Base-by-base conservation (phyloP, 2,329 filamentous ascomycete species). In the Fusarium sp. region DNA sequence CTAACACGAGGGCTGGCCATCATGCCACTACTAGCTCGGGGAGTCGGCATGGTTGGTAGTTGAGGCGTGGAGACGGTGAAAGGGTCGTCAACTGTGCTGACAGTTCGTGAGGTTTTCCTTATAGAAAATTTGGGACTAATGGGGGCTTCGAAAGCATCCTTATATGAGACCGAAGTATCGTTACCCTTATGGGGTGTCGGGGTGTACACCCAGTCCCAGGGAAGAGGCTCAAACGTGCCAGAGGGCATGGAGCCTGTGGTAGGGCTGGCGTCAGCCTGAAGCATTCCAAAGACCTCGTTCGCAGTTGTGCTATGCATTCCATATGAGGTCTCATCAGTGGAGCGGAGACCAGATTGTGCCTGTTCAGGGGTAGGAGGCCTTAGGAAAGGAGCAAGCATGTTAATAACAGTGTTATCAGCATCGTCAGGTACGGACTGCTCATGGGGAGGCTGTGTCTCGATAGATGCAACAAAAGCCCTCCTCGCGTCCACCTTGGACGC, bases 301-400 rank as follows among this genome's bases (percentile, higher is more conserved):
- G 87, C 85, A 13, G 85, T 87, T 6, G 82, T 78, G 15, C 85
- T 86, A 75, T 87, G 84, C 87, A 90, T 89, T 22, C 87, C 88
- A 68, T 89, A 90, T 5, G 86, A 89, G 7, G 86, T 62, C 48
- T 88, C 85, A 12, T 78, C 79, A 5, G 80, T 78, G 8, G 79
- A 79, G 24, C 80, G 78, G 28, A 68, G 68, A 3, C 80, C 78
- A 48, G 48, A 48, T 18, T 81, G 79, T 50, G 79, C 73, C 24
- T 81, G 79, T 47, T 84, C 81, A 13, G 84, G 82, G 68, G 87
- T 83, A 32, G 86, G 83, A 56, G 84, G 85, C 55, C 82, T 82
- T 30, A 89, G 75, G 67, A 88, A 87, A 10, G 85, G 85, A 30
- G 85, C 83, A n/a, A 89, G 80, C 78, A 88, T 85, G 60, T 84